phyloP scores from a whole-genome alignment of 352 stramenopile species.

The Phytophthora hybrid region DNA sequence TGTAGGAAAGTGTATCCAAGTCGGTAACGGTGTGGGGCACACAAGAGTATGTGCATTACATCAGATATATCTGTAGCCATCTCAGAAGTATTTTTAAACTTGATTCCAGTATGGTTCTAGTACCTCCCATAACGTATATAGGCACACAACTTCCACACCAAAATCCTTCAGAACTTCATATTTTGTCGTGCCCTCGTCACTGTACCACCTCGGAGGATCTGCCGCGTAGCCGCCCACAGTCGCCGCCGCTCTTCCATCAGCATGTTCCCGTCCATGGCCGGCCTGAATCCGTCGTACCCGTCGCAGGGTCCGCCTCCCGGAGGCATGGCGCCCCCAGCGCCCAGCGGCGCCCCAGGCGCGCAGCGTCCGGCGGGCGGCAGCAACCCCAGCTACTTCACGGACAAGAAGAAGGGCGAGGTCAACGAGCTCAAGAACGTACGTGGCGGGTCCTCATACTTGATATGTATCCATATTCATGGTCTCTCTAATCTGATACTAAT shows the following conservation, averaged over 20 bases:
- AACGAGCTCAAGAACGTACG: constrained; percentile 95
- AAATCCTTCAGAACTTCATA: too few relatives aligned
- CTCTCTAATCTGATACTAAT: constrained; percentile 9
- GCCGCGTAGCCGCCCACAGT: constrained; percentile 24
- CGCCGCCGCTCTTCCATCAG: background rate
- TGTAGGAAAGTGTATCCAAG: constrained; percentile 11
- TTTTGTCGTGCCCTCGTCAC: background rate
- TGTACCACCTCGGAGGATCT: constrained; percentile 22
- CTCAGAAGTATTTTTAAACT: too few relatives aligned
- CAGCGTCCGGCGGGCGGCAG: constrained; percentile 39
- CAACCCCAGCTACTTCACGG: constrained; percentile 86
- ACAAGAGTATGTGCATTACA: background rate
- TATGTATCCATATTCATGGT: too few relatives aligned
- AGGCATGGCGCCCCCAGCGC: constrained; percentile 29
- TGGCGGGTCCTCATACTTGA: background rate
- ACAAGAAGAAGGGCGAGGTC: constrained; percentile 96
- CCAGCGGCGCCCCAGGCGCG: constrained; percentile 16
- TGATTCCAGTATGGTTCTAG: too few relatives aligned
- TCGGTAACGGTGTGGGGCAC: background rate
- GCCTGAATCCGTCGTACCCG: constrained; percentile 45
- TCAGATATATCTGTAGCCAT: background rate
- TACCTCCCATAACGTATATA: too few relatives aligned
- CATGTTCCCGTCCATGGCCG: constrained; percentile 44
- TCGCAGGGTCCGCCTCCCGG: constrained; percentile 33
- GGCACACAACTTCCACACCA: too few relatives aligned